Conservation (phyloP, 345 rosid species). For the Stellera chamaejasme region DNA sequence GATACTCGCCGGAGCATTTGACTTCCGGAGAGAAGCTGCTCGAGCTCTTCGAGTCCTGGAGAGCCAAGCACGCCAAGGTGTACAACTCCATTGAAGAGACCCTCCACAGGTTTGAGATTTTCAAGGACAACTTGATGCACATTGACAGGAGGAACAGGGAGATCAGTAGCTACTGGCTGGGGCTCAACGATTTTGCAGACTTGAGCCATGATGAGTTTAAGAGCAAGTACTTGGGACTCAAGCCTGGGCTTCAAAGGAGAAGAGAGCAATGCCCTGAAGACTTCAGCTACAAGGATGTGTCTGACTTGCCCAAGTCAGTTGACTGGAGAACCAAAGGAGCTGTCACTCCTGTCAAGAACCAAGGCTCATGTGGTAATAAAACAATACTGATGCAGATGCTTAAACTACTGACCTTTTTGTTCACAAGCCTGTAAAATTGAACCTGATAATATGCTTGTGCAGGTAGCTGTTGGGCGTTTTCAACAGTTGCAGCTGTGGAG, state of each 20-base stretch:
- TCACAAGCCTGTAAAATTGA: too few species aligned
- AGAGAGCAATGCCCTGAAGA: slow-evolving; percentile 15
- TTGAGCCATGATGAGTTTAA: slow-evolving; percentile 57
- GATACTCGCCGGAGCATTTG: slow-evolving; percentile 56
- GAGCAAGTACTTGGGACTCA: slow-evolving; percentile 39
- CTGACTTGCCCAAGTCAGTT: slow-evolving; percentile 45
- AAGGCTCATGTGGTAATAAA: slow-evolving; percentile 59
- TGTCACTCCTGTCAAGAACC: slow-evolving; percentile 65
- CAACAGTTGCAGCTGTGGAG: slow-evolving; percentile 57
- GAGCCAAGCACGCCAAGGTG: slow-evolving; percentile 51
- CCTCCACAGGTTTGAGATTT: slow-evolving; percentile 57
- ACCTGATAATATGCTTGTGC: slow-evolving; percentile 1
- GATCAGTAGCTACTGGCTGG: slow-evolving; percentile 49
- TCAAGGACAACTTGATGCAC: slow-evolving; percentile 68
- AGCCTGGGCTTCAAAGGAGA: slow-evolving; percentile 3
- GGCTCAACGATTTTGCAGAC: slow-evolving; percentile 53
- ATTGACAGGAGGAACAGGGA: slow-evolving; percentile 63
- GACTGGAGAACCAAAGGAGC: slow-evolving; percentile 88
- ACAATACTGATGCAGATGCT: slow-evolving; percentile 4
- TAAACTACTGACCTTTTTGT: too few species aligned
- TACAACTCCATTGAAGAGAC: slow-evolving; percentile 58
- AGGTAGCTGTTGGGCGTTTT: slow-evolving; percentile 72
- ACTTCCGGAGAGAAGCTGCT: slow-evolving; percentile 44
- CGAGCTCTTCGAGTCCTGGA: slow-evolving; percentile 74
- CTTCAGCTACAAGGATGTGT: slow-evolving; percentile 23